Conservation (phyloP, 495 filamentous ascomycete genomes). For the Neurospora sp. region DNA sequence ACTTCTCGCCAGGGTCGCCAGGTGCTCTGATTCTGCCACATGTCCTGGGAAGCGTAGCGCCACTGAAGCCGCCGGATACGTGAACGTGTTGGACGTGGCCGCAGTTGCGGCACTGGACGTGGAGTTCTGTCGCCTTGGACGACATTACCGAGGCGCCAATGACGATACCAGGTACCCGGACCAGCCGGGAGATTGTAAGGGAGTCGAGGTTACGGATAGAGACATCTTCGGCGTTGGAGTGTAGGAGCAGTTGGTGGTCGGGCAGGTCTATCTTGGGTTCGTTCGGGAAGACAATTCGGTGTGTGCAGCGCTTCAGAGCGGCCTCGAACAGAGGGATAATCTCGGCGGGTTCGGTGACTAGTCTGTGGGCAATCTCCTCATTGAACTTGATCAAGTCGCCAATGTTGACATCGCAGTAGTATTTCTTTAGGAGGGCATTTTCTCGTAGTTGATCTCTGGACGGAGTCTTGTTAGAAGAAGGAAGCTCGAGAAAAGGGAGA, state of each 20-base stretch:
- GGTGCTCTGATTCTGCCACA: constrained; percentile 54
- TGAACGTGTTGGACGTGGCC: constrained; percentile 58
- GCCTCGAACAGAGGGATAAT: constrained; percentile 90
- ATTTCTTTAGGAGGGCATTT: constrained; percentile 90
- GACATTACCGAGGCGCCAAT: constrained; percentile 96
- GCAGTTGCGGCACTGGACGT: constrained; percentile 86
- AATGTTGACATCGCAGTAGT: constrained; percentile 95
- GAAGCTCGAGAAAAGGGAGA: neutral
- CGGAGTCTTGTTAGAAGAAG: neutral
- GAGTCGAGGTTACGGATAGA: constrained; percentile 93
- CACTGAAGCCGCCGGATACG: constrained; percentile 76
- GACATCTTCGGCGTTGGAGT: constrained; percentile 79
- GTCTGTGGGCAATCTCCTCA: constrained; percentile 85
- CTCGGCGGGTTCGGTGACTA: constrained; percentile 83
- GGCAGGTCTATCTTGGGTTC: constrained; percentile 62
- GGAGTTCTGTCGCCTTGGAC: constrained; percentile 81
- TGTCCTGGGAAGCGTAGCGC: constrained; percentile 68
- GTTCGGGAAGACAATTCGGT: constrained; percentile 75
- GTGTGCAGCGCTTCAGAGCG: constrained; percentile 82
- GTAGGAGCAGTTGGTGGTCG: constrained; percentile 90
- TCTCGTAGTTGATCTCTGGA: constrained; percentile 87
- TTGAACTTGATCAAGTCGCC: constrained; percentile 94
- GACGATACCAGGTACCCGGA: constrained; percentile 93
- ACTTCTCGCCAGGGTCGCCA: constrained; percentile 54
- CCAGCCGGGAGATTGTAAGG: constrained; percentile 85